Base-by-base conservation (phyloP, 2,329 filamentous ascomycete genomes). In the Colletotrichum sp. region DNA sequence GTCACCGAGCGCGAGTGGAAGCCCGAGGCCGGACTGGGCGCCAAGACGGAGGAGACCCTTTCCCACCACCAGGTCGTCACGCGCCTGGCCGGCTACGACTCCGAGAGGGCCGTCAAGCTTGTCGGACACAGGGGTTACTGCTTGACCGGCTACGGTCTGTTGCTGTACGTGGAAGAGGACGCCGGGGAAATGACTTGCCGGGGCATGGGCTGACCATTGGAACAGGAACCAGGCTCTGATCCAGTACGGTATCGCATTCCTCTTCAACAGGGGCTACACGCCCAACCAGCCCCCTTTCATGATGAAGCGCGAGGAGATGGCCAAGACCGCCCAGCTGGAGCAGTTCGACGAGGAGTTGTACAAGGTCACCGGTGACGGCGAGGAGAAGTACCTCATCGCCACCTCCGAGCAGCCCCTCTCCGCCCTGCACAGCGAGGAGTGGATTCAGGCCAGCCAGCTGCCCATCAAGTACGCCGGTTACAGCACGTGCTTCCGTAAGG, bases 311-410 rank as follows among this genome's bases (percentile, higher is more conserved):
- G 95, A 98, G 67, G 94, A 95, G 84, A 99, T 99, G 97, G 96
- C 95, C 76, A 99, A 99, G 90, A 99, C 97, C 0, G 97, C 97
- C 4, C 97, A 99, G 86, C 92, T 99, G 30, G 96, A 97, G 80
- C 95, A 98, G 82, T 99, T 99, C 82, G 97, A 99, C 82, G 97
- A 99, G 84, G 96, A 99, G 85, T 89, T 99, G 68, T 76, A 99
- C 90, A 99, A 99, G 88, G 96, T 99, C 28, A 93, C 96, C 79
- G 95, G 95, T 75, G 95, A 98, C 80, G 92, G 95, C 78, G 92
- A 95, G 81, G 97, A 99, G 87, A 98, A 98, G 88, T 93, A 93
- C 80, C 85, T 90, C 15, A 90, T 90, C 80, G 95, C 95, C 30
- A 96, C 95, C 77, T 76, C 72, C 59, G 97, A 99, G 85, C 97